Conservation (phyloP, 1,284 basidiomycete species). For the Meira miltonrushii region DNA sequence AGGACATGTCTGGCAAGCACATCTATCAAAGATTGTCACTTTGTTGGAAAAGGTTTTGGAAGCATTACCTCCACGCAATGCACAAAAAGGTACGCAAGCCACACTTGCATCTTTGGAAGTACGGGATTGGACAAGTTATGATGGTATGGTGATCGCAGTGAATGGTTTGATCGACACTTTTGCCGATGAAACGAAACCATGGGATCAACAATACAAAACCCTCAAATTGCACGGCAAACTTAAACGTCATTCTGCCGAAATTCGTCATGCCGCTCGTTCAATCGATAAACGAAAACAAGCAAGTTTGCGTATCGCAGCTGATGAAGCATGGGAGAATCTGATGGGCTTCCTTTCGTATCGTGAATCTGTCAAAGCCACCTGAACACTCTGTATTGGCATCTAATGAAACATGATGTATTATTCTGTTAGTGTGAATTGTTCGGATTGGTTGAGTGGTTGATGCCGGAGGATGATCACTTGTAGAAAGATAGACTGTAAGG, state of each 20-base stretch:
- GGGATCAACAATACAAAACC: conserved; percentile 70
- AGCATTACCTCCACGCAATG: neutral
- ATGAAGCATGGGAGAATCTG: conserved; percentile 68
- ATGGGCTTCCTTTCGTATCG: conserved; percentile 77
- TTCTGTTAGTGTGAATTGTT: neutral
- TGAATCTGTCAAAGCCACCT: conserved; percentile 1
- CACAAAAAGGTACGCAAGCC: neutral
- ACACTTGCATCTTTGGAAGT: neutral
- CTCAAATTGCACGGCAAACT: conserved; percentile 59
- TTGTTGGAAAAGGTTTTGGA: conserved; percentile 29
- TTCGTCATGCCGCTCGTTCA: conserved; percentile 48
- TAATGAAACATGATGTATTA: no score
- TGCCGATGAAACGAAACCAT: conserved; percentile 78
- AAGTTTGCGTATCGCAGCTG: conserved; percentile 54
- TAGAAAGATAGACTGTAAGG: conserved; percentile 3
- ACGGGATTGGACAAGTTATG: conserved; percentile 55
- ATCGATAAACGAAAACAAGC: conserved; percentile 57
- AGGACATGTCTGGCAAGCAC: neutral
- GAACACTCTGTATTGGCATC: neutral
- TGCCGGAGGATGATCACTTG: neutral
- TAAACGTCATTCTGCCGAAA: conserved; percentile 23
- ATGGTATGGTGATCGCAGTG: conserved; percentile 71
- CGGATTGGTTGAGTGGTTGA: neutral
- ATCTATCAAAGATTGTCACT: conserved; percentile 21
- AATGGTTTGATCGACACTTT: conserved; percentile 91